phyloP scores from a whole-genome alignment of 2,329 filamentous ascomycete species.

The Claviceps citrina region DNA sequence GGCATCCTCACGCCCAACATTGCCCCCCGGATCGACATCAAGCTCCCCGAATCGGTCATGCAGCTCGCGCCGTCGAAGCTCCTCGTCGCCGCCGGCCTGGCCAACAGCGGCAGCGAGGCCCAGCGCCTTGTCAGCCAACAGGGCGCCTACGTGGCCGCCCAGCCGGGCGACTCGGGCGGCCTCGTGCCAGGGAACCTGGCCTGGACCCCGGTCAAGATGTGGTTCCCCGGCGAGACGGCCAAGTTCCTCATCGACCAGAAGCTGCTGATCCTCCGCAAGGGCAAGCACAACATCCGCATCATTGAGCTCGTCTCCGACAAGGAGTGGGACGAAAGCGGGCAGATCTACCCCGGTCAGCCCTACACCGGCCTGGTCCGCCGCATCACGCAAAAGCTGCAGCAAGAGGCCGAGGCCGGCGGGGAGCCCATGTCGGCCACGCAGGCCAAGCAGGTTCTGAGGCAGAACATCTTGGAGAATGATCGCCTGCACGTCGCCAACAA shows the following conservation, averaged over 20 bases:
- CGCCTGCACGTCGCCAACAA: conserved; percentile 23
- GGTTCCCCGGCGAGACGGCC: conserved; percentile 39
- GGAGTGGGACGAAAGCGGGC: conserved; percentile 33
- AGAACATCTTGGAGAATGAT: neutral
- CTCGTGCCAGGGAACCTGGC: conserved; percentile 36
- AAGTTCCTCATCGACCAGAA: conserved; percentile 46
- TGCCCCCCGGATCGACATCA: conserved; percentile 37
- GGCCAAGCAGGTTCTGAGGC: neutral
- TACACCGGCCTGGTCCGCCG: conserved; percentile 31
- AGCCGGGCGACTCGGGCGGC: conserved; percentile 27
- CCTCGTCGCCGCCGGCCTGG: conserved; percentile 44
- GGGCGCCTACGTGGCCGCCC: conserved; percentile 46
- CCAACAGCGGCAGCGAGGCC: conserved; percentile 38
- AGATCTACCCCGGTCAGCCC: conserved; percentile 38
- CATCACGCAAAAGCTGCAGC: conserved; percentile 23
- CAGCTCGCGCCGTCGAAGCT: conserved; percentile 42
- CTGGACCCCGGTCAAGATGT: conserved; percentile 47
- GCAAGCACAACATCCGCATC: conserved; percentile 48
- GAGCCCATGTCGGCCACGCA: conserved; percentile 12
- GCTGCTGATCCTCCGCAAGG: conserved; percentile 44
- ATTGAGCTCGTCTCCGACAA: conserved; percentile 43
- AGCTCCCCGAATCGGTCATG: conserved; percentile 43
- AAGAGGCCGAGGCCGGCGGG: conserved; percentile 19
- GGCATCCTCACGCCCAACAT: conserved; percentile 29
- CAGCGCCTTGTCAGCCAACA: conserved; percentile 38